Evolutionary conservation across 1,284 basidiomycete species (phyloP).

Genomic region (Puccinia hordei): DNA sequence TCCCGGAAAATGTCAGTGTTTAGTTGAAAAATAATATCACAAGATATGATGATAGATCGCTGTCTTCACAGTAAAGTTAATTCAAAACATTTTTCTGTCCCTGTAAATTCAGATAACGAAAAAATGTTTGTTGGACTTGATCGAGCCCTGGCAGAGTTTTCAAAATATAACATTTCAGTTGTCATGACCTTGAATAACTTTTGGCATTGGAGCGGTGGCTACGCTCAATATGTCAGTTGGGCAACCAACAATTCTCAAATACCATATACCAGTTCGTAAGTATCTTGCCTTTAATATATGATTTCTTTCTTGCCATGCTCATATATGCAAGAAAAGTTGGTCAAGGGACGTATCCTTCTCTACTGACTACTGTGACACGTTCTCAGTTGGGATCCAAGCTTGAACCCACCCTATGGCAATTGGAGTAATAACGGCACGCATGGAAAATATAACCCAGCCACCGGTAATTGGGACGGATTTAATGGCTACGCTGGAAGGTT

Average conservation of each 20-base stretch:
- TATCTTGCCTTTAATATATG: too few relatives aligned
- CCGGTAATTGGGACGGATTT: not conserved
- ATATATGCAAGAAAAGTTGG: too few relatives aligned
- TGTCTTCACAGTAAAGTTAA: not conserved
- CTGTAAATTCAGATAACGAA: constrained; percentile 52
- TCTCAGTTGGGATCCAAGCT: constrained; percentile 51
- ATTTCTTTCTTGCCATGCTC: too few relatives aligned
- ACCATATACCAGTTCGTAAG: constrained; percentile 54
- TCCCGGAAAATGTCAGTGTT: constrained; percentile 42
- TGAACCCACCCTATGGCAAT: constrained; percentile 53
- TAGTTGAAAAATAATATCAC: too few relatives aligned
- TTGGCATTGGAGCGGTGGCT: constrained; percentile 48
- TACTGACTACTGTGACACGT: not conserved
- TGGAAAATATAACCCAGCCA: constrained; percentile 32
- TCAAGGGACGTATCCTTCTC: too few relatives aligned
- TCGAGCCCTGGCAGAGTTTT: constrained; percentile 53
- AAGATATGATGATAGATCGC: too few relatives aligned
- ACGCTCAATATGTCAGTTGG: constrained; percentile 53
- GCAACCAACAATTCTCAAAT: constrained; percentile 53
- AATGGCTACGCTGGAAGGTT: constrained; percentile 53
- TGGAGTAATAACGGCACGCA: constrained; percentile 53
- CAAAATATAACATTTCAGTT: constrained; percentile 53
- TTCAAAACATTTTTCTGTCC: not conserved
- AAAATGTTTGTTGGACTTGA: constrained; percentile 54
- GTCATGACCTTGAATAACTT: constrained; percentile 54